phyloP scores from a whole-genome alignment of 257 asterid genomes.

The Osmanthus fragrans region DNA sequence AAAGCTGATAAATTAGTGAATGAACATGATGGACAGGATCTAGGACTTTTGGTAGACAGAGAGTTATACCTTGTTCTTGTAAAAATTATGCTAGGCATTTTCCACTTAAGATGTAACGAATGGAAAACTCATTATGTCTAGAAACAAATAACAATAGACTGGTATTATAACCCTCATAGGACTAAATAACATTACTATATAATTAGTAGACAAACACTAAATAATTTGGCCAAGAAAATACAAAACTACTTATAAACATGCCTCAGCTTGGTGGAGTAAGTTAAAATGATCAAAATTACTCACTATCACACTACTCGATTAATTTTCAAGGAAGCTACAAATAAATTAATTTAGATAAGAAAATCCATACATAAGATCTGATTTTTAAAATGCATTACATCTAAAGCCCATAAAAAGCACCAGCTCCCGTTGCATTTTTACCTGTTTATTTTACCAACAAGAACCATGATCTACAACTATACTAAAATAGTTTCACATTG shows the following conservation, averaged over 20 bases:
- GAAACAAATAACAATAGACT: too few relatives aligned
- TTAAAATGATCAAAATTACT: not conserved
- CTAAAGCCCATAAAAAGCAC: not conserved
- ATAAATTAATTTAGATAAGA: not conserved
- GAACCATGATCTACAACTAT: not conserved
- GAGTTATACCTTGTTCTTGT: too few relatives aligned
- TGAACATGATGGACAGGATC: not conserved
- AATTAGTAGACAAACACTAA: too few relatives aligned
- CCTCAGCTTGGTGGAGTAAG: not conserved
- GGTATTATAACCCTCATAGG: too few relatives aligned
- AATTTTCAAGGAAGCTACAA: not conserved
- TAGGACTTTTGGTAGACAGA: constrained; percentile 33
- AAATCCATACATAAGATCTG: too few relatives aligned
- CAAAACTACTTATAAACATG: not conserved
- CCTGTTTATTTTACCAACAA: not conserved
- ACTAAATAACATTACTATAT: too few relatives aligned
- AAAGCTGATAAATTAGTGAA: not conserved
- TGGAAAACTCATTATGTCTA: too few relatives aligned
- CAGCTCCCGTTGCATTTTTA: not conserved
- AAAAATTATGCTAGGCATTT: not conserved
- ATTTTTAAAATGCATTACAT: not conserved
- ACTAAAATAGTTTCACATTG: not conserved
- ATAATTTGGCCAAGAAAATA: not conserved
- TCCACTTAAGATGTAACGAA: not conserved
- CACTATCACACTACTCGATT: not conserved